Evolutionary conservation across 192 early-diverging fungal genomes (phyloP).

Genomic region (Polychytrium aggregatum): DNA sequence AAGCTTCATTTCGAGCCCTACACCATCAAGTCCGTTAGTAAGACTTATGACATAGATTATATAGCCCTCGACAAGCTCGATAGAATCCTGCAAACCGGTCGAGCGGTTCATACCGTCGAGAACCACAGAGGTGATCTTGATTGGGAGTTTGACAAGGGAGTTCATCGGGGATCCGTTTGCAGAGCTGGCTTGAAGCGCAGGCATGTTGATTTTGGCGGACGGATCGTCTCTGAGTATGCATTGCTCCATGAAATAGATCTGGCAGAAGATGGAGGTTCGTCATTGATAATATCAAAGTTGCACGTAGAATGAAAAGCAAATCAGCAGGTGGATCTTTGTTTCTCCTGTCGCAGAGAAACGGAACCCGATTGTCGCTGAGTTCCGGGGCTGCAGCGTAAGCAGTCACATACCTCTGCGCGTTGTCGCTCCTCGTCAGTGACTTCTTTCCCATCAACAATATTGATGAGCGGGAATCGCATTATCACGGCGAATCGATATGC

Average conservation of each 20-base stretch:
- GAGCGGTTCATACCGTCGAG: constrained; percentile 32
- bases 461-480: constrained; percentile 39
- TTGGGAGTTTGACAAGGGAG: constrained; percentile 25
- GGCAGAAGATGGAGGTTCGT: too few species aligned
- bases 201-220: constrained; percentile 11
- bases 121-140: constrained; percentile 44
- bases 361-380: not conserved
- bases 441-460: constrained; percentile 40
- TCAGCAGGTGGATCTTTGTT: not conserved
- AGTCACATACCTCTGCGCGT: constrained; percentile 23
- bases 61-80: not conserved
- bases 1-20: constrained; percentile 37
- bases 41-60: not conserved
- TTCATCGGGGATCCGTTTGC: constrained; percentile 1
- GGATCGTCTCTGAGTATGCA: constrained; percentile 22
- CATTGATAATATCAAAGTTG: too few species aligned
- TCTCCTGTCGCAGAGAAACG: too few species aligned
- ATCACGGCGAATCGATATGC: constrained; percentile 36
- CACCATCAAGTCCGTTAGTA: not conserved
- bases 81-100: not conserved
- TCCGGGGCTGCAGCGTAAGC: not conserved
- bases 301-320: too few species aligned
- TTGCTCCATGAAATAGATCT: constrained; percentile 36
- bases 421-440: constrained; percentile 41
- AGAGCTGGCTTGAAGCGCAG: constrained; percentile 1